Base-by-base conservation (phyloP, 2,329 filamentous ascomycete species). In the Rhytidhysteron rufulum region DNA sequence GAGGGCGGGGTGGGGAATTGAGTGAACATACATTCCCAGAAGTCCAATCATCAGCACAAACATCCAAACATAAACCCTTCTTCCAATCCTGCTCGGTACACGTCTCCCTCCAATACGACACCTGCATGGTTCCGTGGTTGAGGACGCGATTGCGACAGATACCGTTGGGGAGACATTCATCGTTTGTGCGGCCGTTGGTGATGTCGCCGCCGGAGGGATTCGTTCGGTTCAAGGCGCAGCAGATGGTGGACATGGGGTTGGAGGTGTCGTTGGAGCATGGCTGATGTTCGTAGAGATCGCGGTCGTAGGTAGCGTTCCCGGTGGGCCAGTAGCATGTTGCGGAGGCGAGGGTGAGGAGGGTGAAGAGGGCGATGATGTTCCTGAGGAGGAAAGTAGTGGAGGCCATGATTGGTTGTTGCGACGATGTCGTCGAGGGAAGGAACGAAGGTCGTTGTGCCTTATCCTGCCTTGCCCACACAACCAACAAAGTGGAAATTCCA, bases 161-260 rank as follows among this genome's bases (percentile, higher is more conserved):
- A 5, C 43, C 40, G 19, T 43, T 45, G 4, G 40, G 40, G 6
- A 45, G 19, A 31, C 43, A 45, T 31, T 39, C 36, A 21, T 45
- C 43, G 31, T 37, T 31, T 7, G 43, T 42, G 11, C 35, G 13
- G 3, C 43, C 43, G 15, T 42, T 25, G 10, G 32, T 15, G n/a
- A 30, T 37, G 18, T 43, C 36, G 9, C 40, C 40, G 5, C 43
- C 43, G 16, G 36, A 29, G n/a, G 32, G 20, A 30, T 45, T 45
- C 6, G 43, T 40, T 2, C 40, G 43, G 31, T 45, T 45, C 19
- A 43, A n/a, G 1, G 40, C 43, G 27, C 43, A 45, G 35, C 43
- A 45, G 21, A 45, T 43, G 2, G 40, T 39, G 25, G 20, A 24
- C 8, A 43, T 35, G 4, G 40, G 43, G 17, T 17, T 24, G 7